phyloP scores from a whole-genome alignment of 257 asterid species.

The Solanum corneliomulleri region DNA sequence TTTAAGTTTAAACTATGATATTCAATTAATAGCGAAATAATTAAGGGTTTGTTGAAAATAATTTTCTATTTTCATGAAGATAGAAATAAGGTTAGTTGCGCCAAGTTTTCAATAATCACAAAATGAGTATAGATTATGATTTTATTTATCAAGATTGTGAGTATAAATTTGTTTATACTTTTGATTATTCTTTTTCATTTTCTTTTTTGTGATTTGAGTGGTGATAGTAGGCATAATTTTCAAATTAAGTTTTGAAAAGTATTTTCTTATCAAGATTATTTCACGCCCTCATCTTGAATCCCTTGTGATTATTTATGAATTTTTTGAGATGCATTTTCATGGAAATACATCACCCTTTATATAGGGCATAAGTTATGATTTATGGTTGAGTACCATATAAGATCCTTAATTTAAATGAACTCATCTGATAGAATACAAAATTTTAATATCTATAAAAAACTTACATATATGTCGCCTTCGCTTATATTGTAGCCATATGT shows the following conservation, averaged over 20 bases:
- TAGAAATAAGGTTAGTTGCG: background rate
- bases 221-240: background rate
- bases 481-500: too few species aligned
- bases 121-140: too few species aligned
- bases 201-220: background rate
- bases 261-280: too few species aligned
- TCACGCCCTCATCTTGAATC: background rate
- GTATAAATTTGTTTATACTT: too few species aligned
- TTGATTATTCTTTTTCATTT: too few species aligned
- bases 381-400: background rate
- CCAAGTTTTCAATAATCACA: too few species aligned
- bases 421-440: accelerated
- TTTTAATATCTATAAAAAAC: background rate
- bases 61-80: background rate
- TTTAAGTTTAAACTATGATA: background rate
- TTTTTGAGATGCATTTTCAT: too few species aligned
- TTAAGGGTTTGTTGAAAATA: background rate
- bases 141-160: too few species aligned
- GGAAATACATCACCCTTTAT: too few species aligned
- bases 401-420: too few species aligned
- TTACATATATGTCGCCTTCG: background rate
- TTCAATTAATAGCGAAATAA: background rate
- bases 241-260: too few species aligned
- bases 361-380: too few species aligned
- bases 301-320: background rate